Conservation (phyloP, 2,329 filamentous ascomycete genomes). For the Paecilomyces sp. region DNA sequence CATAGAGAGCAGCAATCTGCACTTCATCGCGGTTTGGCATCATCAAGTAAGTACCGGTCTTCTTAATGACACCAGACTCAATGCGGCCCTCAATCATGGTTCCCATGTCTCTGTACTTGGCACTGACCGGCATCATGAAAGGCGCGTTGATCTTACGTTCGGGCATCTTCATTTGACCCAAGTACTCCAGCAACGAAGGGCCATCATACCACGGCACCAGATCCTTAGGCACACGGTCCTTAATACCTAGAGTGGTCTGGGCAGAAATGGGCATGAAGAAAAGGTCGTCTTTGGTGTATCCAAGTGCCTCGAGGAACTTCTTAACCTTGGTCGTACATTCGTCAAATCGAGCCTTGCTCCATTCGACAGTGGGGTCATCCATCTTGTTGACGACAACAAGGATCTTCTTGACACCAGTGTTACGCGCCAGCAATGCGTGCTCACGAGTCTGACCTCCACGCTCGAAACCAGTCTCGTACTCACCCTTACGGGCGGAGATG, state of each 20-base stretch:
- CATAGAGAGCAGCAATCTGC: constrained; percentile 78
- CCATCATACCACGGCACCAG: constrained; percentile 78
- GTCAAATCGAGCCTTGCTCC: constrained; percentile 86
- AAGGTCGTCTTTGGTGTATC: constrained; percentile 93
- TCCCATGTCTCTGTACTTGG: constrained; percentile 95
- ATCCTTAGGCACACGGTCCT: constrained; percentile 72
- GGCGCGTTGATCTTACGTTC: constrained; percentile 95
- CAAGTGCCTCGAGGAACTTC: constrained; percentile 82
- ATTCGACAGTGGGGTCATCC: constrained; percentile 94
- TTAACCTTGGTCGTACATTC: constrained; percentile 87
- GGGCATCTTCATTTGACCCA: constrained; percentile 86
- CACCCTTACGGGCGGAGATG: constrained; percentile 92
- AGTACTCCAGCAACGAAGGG: constrained; percentile 85
- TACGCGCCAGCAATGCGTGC: constrained; percentile 96
- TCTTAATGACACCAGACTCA: constrained; percentile 89
- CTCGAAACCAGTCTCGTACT: constrained; percentile 98
- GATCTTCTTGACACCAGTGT: constrained; percentile 95
- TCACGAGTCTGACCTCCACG: constrained; percentile 94
- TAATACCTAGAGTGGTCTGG: constrained; percentile 78
- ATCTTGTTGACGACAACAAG: constrained; percentile 98
- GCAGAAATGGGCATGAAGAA: constrained; percentile 96
- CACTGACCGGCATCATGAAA: constrained; percentile 97
- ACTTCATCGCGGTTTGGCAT: constrained; percentile 90
- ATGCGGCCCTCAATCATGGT: constrained; percentile 98
- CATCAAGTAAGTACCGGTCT: constrained; percentile 77